Evolutionary conservation across 371 early-diverging fungal species (phyloP), one percentile per base, ranked within the genome.

Genomic region (Haplosporangium sp.): DNA sequence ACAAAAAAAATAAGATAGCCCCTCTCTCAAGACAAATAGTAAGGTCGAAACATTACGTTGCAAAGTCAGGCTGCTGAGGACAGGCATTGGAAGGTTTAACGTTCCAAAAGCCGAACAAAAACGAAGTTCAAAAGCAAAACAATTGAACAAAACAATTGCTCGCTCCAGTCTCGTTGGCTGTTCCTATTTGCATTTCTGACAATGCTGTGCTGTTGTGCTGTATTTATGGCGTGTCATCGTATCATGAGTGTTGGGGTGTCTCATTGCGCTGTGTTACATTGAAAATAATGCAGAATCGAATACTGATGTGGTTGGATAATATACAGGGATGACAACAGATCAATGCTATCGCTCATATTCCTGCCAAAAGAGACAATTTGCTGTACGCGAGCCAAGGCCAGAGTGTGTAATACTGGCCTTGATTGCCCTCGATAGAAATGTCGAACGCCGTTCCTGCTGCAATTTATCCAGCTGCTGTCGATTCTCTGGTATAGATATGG

Each of bases 1-100:
- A n/a, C 3, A 39, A 20, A 11, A 44, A 20, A 61, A 10, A 8
- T 19, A 63, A 63, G 13, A 50, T 50, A 63, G 7, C 45, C 47
- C 63, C 40, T 50, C 50, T 40, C 60, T 57, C 37, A 34, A 42
- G 57, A 48, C 27, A 58, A 19, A 44, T 42, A 38, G 35, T 59
- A n/a, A 42, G 55, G 76, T 64, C 72, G 68, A 72, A 47, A 78
- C 79, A 78, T 78, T 77, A 78, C 79, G 71, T 78, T 78, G 74
- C 79, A 78, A 69, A 74, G 71, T 78, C 79, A 78, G 70, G 74
- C 57, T 63, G 74, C 67, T 73, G 74, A 74, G 71, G 73, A 72
- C 39, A 67, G 65, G 67, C 67, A 52, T 71, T 69, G 73, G 67
- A 74, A 42, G 65, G 47, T 68, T 68, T 65, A 53, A 69, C 62